Conservation (phyloP, 73 alveolate species). For the Paramecium tetraurelia region DNA sequence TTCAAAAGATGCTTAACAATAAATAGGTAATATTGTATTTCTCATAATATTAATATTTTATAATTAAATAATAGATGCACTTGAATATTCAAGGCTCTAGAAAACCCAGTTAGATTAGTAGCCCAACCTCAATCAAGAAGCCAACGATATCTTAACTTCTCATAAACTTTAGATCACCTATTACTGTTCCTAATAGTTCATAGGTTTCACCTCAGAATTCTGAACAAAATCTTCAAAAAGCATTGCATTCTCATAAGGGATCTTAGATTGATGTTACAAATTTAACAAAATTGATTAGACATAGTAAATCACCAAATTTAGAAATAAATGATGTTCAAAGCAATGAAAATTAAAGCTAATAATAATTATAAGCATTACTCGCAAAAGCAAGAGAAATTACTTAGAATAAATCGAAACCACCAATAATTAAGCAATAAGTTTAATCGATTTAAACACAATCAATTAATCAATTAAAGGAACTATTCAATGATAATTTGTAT, state of each 20-base stretch:
- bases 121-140: not conserved
- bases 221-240: not conserved
- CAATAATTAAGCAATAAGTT: not conserved
- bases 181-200: slow-evolving; percentile 25
- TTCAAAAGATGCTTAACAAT: not conserved
- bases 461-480: slow-evolving; percentile 5
- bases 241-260: slow-evolving; percentile 44
- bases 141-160: not conserved
- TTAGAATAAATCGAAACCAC: not conserved
- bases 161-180: not conserved
- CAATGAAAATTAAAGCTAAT: not conserved
- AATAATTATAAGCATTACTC: not conserved
- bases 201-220: slow-evolving; percentile 38
- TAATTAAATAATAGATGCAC: slow-evolving; percentile 5
- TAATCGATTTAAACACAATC: not conserved
- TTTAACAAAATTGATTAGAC: slow-evolving; percentile 10
- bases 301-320: not conserved
- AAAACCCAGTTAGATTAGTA: not conserved
- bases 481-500: not conserved
- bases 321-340: not conserved
- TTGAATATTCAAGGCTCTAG: slow-evolving; percentile 9
- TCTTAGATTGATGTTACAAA: not conserved
- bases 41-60: not conserved
- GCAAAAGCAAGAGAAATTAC: slow-evolving; percentile 37
- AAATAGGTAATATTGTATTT: not conserved